Evolutionary conservation across 164 flowering plant genomes (phyloP), one percentile per base, ranked within the genome.

Genomic region (Vitis riparia): DNA sequence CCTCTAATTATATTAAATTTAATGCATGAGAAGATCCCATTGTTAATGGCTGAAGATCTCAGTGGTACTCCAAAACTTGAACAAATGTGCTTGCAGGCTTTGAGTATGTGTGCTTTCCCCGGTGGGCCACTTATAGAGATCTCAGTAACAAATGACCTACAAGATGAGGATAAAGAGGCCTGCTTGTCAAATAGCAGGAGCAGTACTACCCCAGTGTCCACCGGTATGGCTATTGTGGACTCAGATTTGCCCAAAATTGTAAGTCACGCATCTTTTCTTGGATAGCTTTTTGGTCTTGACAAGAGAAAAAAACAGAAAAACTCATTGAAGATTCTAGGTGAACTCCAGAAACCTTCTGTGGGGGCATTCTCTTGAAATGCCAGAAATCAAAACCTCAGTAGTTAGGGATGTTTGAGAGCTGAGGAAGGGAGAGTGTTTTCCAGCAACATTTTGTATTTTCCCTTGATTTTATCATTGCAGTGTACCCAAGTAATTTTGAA

Each of bases 1-100:
- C 98, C 98, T 1, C 73, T 93, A 79, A 78, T 91, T 30, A 84
- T 95, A 69, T 77, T 76, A 61, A 93, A 93, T 75, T 68, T 93
- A 56, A 79, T 85, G 88, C 91, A 90, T 79, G 97, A 93, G 77
- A 93, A 90, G 76, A 59, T 64, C 17, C 56, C 78, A 10, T 61
- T 84, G 66, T 62, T 82, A 79, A 57, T 51, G n/a, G 76, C 89
- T 69, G 86, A 85, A 63, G 85, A 81, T 74, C 78, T 83, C 9
- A 74, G 51, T 76, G 94, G 86, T n/a, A 71, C 78, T 62, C 51
- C 64, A 1, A 91, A 87, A 79, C 55, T 82, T 60, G 97, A 93
- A 74, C 83, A 86, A 56, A 79, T 71, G 71, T 93, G 88, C 73
- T 74, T 95, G 77, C 90, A 88, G 79, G 91, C 98, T 65, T 82